Evolutionary conservation across 1,139 yeast species (phyloP).

Genomic region (Suhomyces anneliseae): DNA sequence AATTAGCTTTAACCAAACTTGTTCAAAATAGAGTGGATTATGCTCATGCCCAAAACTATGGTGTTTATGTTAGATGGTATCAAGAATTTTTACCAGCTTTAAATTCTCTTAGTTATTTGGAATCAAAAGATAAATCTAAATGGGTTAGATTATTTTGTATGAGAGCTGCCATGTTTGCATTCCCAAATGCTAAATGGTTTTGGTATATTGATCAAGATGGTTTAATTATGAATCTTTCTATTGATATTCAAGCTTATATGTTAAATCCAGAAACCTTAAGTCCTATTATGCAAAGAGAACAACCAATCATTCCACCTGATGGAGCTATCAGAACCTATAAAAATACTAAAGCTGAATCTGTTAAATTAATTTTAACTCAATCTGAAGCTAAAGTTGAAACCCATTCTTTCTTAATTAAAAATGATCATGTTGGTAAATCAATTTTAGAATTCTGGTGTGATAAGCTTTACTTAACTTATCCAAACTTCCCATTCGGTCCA

Average conservation of each 20-base stretch:
- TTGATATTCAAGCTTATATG: constrained; percentile 57
- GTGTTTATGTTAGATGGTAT: constrained; percentile 76
- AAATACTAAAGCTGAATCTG: constrained; percentile 52
- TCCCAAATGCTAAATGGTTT: constrained; percentile 80
- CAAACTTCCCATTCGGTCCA: constrained; percentile 59
- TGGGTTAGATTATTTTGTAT: constrained; percentile 64
- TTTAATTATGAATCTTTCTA: constrained; percentile 62
- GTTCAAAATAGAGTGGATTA: constrained; percentile 82
- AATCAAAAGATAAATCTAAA: constrained; percentile 36
- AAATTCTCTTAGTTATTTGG: constrained; percentile 41
- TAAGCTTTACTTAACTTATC: constrained; percentile 63
- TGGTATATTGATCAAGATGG: constrained; percentile 83
- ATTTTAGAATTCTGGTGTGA: constrained; percentile 77
- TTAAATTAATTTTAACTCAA: constrained; percentile 67
- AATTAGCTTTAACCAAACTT: constrained; percentile 59
- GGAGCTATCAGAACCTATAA: constrained; percentile 72
- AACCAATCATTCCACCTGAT: constrained; percentile 66
- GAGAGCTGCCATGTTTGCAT: constrained; percentile 84
- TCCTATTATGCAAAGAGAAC: constrained; percentile 60
- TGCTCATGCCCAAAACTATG: constrained; percentile 73
- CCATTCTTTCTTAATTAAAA: constrained; percentile 65
- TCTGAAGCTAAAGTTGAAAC: constrained; percentile 60
- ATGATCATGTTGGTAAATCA: constrained; percentile 62
- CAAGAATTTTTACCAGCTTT: constrained; percentile 73
- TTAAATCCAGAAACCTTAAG: constrained; percentile 57